Evolutionary conservation across 192 early-diverging fungal species (phyloP).

Genomic region (Coemansia sp.): DNA sequence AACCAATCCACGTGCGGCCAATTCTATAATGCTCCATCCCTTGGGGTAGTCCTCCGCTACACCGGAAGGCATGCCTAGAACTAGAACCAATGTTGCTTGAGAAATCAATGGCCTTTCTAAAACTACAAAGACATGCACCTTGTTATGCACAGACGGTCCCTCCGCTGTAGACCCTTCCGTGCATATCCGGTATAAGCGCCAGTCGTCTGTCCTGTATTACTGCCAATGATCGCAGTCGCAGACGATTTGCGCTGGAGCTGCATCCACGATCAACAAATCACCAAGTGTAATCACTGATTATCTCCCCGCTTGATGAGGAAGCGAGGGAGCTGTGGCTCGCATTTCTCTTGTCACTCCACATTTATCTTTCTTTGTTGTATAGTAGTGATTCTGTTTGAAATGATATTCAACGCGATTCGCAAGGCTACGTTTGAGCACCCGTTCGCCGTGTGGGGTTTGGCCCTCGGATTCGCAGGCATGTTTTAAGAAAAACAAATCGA

Average conservation of each 20-base stretch:
- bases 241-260: too few species aligned
- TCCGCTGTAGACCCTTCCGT: background rate
- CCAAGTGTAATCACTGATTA: background rate
- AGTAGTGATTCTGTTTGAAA: background rate
- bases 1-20: background rate
- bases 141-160: background rate
- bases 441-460: constrained; percentile 50
- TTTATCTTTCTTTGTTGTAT: background rate
- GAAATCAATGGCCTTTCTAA: background rate
- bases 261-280: background rate
- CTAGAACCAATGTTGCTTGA: background rate
- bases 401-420: constrained; percentile 44
- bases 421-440: constrained; percentile 44
- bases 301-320: background rate
- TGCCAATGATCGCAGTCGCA: background rate
- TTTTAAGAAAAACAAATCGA: background rate
- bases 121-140: background rate
- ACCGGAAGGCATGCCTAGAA: background rate
- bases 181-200: background rate
- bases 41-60: background rate
- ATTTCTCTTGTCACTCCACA: background rate
- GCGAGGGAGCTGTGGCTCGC: background rate
- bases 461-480: constrained; percentile 44
- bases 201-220: background rate
- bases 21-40: too few species aligned